Base-by-base conservation (phyloP, 2,329 filamentous ascomycete species). In the Beauveria medogensis region DNA sequence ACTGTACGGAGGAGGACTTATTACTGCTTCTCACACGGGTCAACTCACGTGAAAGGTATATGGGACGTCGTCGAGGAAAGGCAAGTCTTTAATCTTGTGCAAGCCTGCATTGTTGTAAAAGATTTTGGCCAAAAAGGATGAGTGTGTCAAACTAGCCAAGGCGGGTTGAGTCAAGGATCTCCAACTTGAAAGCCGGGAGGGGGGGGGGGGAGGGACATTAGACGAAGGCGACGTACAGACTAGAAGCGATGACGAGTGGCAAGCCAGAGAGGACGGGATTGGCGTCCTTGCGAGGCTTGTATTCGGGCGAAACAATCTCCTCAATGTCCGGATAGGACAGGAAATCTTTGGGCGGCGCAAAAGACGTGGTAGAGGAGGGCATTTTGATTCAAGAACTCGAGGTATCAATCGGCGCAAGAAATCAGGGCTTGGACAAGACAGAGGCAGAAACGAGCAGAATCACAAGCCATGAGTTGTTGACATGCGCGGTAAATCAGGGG, bases 61-160 rank as follows among this genome's bases (percentile, higher is more conserved):
- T 10, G 71, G 69, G 1, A 76, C 64, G 59, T 80, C 77, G 8
- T 75, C 72, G 16, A 86, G 72, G 12, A 71, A 75, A 1, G 78
- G 72, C 14, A 83, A 72, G 52, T 78, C 71, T 62, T 77, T 79
- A 63, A 81, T 69, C 20, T 67, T 69, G 34, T 75, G 77, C 61
- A 86, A 82, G 30, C 80, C 73, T 53, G 89, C 87, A 75, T 91
- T 91, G 54, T 74, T 76, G 87, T 88, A 95, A 64, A 92, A 79
- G 51, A 82, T 73, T 60, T 79, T 81, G 63, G 89, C 87, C 9
- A 93, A 64, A 48, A 82, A 78, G 12, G 77, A 75, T n/a, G 86
- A 74, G 28, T 81, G 82, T 1, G 83, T 77, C 48, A 92, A 73
- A 22, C 87, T 89, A 55, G n/a, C 43, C 4, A 10, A n/a, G 8